Base-by-base conservation (phyloP, 257 asterid species). In the Eustoma russellianum region DNA sequence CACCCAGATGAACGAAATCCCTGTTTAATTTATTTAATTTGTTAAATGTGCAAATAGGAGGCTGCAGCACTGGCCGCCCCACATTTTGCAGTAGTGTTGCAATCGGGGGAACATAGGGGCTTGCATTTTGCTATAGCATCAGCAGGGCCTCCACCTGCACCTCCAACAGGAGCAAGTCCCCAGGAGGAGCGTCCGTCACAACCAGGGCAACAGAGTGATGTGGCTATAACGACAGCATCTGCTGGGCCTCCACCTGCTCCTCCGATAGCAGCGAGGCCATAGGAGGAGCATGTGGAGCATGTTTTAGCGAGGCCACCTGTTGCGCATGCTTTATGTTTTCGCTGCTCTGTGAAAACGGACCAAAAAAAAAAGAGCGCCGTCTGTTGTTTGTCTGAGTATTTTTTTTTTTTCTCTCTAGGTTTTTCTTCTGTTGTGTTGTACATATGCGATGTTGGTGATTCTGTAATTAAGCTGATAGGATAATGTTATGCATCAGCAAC, bases 11-110 rank as follows among this genome's bases (percentile, higher is more conserved):
- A 14, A 13, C n/a, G 9, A 8, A 47, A 16, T 35, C 17, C 47
- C 38, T 13, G 5, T 38, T 12, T 8, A 52, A 2, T 52, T 38
- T 7, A 7, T 30, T 52, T 10, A 9, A 0, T 59, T 51, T 53
- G 5, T 44, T 65, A 15, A 34, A 64, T 65, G 56, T 53, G 17
- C 49, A 61, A 53, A 71, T 81, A 90, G 96, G 98, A 86, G 66
- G 59, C 96, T 0, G 89, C 95, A 6, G 91, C 91, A 50, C 62
- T 81, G 55, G 94, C 91, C 19, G 96, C 95, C 46, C 57, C 96
- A 5, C 96, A 82, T 41, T 86, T 86, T 38, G 93, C 98, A 2
- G 68, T 90, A 7, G 94, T 90, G 52, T 78, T 86, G 45, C 96
- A 83, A 65, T 86, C 96, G 1, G 94, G 92, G 24, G 95, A 79